phyloP scores from a whole-genome alignment of 2,329 filamentous ascomycete genomes.

The Lachnellula arida region DNA sequence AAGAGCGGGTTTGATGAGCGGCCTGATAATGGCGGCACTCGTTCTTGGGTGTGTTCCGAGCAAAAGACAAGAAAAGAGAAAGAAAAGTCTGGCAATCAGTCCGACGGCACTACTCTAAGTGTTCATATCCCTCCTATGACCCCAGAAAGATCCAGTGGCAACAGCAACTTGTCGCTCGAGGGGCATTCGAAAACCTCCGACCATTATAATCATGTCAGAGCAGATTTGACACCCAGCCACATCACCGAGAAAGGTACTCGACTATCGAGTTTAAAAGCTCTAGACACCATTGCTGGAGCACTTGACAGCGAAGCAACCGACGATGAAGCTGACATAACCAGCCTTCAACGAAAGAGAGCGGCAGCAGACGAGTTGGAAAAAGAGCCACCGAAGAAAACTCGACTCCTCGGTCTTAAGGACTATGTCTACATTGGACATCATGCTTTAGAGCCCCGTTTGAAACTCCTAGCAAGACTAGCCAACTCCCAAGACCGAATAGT shows the following conservation, averaged over 20 bases:
- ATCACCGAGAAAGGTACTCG: neutral
- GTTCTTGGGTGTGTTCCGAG: slow-evolving; percentile 5
- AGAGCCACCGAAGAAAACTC: neutral
- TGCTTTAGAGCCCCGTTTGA: neutral
- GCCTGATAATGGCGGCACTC: neutral
- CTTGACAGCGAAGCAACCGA: neutral
- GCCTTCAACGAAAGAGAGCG: neutral
- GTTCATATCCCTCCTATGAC: too few species aligned
- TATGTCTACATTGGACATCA: neutral
- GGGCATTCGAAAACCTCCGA: too few species aligned
- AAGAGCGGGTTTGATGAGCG: slow-evolving; percentile 8
- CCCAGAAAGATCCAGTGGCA: too few species aligned
- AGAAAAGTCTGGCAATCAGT: neutral
- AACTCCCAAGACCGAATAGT: neutral
- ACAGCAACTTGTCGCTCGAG: too few species aligned
- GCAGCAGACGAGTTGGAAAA: neutral
- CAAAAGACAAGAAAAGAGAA: slow-evolving; percentile 1
- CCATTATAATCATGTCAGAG: neutral
- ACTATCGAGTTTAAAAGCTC: neutral
- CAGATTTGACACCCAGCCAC: neutral
- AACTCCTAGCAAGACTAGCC: neutral
- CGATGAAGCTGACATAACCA: neutral
- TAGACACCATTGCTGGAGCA: neutral
- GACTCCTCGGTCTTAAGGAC: neutral
- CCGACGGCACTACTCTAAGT: too few species aligned